Percentiles rank a stretch among this genome's conserved stretches.
These are phyloP conservation scores for Candida sp. DNA, from an alignment of 1,139 yeast genomes.

Conservation along the genomic window DNA sequence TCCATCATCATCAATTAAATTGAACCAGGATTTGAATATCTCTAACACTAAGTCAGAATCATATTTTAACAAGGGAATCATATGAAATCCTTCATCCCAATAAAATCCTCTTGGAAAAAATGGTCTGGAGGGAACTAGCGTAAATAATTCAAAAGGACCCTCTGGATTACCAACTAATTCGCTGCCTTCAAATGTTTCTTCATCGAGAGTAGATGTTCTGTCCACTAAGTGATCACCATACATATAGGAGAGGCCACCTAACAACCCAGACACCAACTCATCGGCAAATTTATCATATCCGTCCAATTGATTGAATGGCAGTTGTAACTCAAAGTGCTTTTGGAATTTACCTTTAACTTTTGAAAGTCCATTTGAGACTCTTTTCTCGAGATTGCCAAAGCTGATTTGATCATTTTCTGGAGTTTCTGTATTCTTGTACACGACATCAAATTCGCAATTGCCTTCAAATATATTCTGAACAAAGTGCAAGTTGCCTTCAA, in stretches of 20 bases:
- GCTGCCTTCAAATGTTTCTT: constrained; percentile 56
- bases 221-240: constrained; percentile 89
- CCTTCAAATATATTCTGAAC: constrained; percentile 77
- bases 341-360: constrained; percentile 57
- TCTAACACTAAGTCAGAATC: constrained; percentile 85
- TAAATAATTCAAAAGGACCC: constrained; percentile 71
- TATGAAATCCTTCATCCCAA: constrained; percentile 99
- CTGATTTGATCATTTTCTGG: constrained; percentile 38
- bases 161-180: constrained; percentile 52
- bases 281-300: constrained; percentile 62
- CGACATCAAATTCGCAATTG: constrained; percentile 71
- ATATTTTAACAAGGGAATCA: constrained; percentile 75
- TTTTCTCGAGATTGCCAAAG: constrained; percentile 34
- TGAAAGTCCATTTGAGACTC: constrained; percentile 32
- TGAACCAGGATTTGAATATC: constrained; percentile 84
- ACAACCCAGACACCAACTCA: constrained; percentile 73
- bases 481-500: constrained; percentile 75
- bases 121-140: constrained; percentile 89
- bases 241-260: constrained; percentile 90
- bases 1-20: constrained; percentile 81
- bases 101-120: constrained; percentile 96
- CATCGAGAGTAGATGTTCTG: constrained; percentile 64
- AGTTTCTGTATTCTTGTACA: constrained; percentile 50
- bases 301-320: constrained; percentile 49
- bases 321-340: constrained; percentile 46